Percentiles rank a stretch among this genome's conserved stretches.
Conservation (phyloP, 345 rosid genomes). For the Citropsis articulata region DNA sequence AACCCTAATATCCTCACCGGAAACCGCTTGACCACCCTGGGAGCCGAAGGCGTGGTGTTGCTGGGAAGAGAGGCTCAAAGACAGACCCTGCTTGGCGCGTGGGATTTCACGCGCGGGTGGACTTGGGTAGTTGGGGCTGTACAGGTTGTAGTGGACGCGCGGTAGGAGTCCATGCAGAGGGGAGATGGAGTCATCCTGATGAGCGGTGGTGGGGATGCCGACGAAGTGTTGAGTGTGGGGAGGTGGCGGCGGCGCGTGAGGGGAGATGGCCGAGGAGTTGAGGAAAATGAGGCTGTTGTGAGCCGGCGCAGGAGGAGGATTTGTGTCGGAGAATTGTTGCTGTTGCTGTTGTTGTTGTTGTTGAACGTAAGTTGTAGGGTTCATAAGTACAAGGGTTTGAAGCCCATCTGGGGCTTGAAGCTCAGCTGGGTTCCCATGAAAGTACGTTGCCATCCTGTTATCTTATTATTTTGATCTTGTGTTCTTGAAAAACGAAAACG, state of each 20-base stretch:
- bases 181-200: conserved; percentile 51
- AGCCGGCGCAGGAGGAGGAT: conserved; percentile 35
- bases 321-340: conserved; percentile 39
- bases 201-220: conserved; percentile 59
- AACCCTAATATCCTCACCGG: conserved; percentile 49
- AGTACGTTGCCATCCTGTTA: conserved; percentile 68
- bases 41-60: conserved; percentile 63
- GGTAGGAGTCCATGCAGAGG: conserved; percentile 77
- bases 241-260: conserved; percentile 27
- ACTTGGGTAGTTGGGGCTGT: conserved; percentile 52
- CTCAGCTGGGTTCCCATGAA: conserved; percentile 66
- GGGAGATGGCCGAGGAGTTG: conserved; percentile 46
- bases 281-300: conserved; percentile 47
- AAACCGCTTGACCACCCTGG: conserved; percentile 36
- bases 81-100: conserved; percentile 80
- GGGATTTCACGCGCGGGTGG: conserved; percentile 55
- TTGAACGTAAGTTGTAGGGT: conserved; percentile 83
- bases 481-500: background rate
- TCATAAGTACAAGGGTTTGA: conserved; percentile 95
- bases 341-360: conserved; percentile 46
- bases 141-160: conserved; percentile 72
- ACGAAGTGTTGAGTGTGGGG: conserved; percentile 72
- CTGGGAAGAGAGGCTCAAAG: conserved; percentile 83
- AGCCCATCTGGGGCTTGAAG: conserved; percentile 72
- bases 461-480: no score